Evolutionary conservation across 164 flowering plant genomes (phyloP), one percentile per base, ranked within the genome.

Genomic region (Saururus chinensis): DNA sequence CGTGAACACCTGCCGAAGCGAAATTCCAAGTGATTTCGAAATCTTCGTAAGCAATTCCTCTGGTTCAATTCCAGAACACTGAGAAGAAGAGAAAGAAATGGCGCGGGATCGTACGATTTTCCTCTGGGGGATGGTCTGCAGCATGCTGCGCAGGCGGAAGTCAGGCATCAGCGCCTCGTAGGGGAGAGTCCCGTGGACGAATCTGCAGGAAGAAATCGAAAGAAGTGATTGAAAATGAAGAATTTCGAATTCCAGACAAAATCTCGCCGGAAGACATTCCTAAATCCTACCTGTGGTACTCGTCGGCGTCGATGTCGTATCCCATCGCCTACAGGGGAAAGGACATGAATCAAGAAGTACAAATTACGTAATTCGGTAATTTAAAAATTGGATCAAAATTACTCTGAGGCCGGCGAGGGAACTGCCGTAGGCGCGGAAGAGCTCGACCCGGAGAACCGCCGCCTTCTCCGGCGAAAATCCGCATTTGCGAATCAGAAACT

Each of bases 111-210:
- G 37, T 70, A 89, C 98, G 21, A 92, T 70, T 71, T 92, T 92
- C 51, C 95, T 76, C 51, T 81, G 91, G 0, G 58, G 61, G 66
- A 89, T 89, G 79, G 80, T 81, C 12, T 66, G 74, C 49, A 92
- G 53, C 56, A 92, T 69, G 72, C 65, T 80, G 7, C 89, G 76
- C 24, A 92, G 67, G 14, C 79, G 84, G 51, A 73, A 25, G 68
- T 89, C 81, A 13, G 84, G 88, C 64, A 78, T 81, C 80, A 92
- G 80, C 64, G 59, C 51, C 4, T 89, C 82, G 63, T 92, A 92
- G 9, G 98, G 98, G 69, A 92, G 72, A 67, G 84, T 81, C 63
- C 98, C 98, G 85, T 92, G 98, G 66, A 92, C 96, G 84, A 77
- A 80, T 75, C 96, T 88, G 79, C 20, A 54, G 22, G 9, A 23